Conservation (phyloP, 352 stramenopile genomes). For the Globisporangium middletonii region DNA sequence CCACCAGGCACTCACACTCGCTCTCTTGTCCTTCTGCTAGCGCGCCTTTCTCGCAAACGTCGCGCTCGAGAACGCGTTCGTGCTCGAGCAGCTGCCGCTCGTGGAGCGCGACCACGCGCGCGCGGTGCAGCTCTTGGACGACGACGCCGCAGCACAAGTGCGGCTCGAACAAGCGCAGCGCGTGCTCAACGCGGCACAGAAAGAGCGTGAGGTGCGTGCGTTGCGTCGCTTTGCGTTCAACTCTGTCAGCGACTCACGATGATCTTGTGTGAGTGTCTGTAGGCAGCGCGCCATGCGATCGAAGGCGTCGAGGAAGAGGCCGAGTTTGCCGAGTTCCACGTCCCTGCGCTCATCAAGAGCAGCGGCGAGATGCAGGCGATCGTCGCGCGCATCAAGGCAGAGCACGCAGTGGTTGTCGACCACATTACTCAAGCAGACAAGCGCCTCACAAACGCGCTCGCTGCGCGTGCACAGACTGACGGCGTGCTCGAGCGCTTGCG, state of each 20-base stretch:
- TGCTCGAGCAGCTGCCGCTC: constrained; percentile 50
- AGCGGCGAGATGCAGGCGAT: constrained; percentile 52
- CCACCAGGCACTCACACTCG: neutral
- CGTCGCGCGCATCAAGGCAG: constrained; percentile 23
- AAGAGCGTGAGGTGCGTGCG: constrained; percentile 34
- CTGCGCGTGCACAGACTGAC: constrained; percentile 14
- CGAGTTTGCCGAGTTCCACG: constrained; percentile 69
- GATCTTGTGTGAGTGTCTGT: neutral
- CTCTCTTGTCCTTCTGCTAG: constrained; percentile 14
- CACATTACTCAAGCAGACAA: constrained; percentile 13
- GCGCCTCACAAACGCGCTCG: constrained; percentile 16
- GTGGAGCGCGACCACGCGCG: constrained; percentile 52
- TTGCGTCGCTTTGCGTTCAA: neutral
- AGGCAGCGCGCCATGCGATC: constrained; percentile 31
- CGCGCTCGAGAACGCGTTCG: constrained; percentile 33
- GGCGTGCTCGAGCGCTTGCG: constrained; percentile 32
- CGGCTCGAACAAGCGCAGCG: constrained; percentile 23
- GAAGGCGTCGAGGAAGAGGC: constrained; percentile 76
- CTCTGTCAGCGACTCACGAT: too few relatives aligned
- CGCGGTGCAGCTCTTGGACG: constrained; percentile 29
- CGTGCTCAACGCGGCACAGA: constrained; percentile 23
- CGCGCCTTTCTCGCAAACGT: constrained; percentile 43
- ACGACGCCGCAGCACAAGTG: constrained; percentile 30
- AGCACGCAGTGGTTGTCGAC: constrained; percentile 19
- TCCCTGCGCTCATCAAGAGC: constrained; percentile 47